phyloP scores from a whole-genome alignment of 106 monocot genomes.

The Dioscorea dumetorum region DNA sequence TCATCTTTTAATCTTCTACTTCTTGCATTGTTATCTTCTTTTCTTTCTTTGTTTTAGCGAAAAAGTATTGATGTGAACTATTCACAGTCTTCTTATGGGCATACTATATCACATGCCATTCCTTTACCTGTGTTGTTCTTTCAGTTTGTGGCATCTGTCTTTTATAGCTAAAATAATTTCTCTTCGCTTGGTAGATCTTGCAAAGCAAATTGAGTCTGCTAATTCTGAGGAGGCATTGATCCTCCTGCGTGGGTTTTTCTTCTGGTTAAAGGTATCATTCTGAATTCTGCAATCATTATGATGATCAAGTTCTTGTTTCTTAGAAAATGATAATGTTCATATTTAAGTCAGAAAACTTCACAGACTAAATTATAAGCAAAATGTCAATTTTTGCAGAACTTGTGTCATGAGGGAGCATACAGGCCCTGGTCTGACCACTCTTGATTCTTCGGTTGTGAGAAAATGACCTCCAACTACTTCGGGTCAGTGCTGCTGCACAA shows the following conservation, averaged over 20 bases:
- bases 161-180: neutral
- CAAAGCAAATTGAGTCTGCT: neutral
- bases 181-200: constrained; percentile 5
- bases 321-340: too few relatives aligned
- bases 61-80: neutral
- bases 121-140: neutral
- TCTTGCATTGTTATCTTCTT: too few relatives aligned
- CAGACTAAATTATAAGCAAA: too few relatives aligned
- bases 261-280: constrained; percentile 17
- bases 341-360: too few relatives aligned
- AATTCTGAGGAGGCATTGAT: neutral
- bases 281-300: neutral
- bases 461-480: too few relatives aligned
- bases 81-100: neutral
- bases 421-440: constrained; percentile 11
- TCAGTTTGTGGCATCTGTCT: neutral
- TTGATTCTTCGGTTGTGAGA: too few relatives aligned
- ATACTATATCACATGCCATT: neutral
- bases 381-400: constrained; percentile 11
- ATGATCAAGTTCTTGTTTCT: too few relatives aligned
- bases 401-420: constrained; percentile 19
- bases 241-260: constrained; percentile 25
- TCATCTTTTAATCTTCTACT: too few relatives aligned
- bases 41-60: neutral
- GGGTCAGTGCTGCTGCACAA: too few relatives aligned